phyloP scores from a whole-genome alignment of 768 basidiomycete genomes.

The Trametes coccinea region DNA sequence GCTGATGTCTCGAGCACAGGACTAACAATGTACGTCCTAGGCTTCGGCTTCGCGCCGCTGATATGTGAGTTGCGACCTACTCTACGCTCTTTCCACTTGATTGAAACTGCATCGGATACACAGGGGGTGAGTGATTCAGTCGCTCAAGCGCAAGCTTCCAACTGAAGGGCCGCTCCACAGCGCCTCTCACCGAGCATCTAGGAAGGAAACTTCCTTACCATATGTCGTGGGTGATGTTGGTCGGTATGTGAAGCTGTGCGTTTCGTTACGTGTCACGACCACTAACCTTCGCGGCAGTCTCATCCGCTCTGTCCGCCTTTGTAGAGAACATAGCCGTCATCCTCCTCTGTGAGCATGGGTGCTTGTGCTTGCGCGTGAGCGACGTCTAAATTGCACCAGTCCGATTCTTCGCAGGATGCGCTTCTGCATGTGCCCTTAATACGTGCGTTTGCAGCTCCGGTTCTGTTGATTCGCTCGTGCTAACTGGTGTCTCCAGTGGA shows the following conservation, averaged over 20 bases:
- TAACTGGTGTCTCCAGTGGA: conserved; percentile 3
- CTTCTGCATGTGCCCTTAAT: conserved; percentile 18
- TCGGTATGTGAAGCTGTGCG: conserved; percentile 4
- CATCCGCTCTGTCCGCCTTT: conserved; percentile 19
- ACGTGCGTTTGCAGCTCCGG: conserved; percentile 9
- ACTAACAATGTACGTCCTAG: conserved; percentile 27
- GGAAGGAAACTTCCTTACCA: conserved; percentile 19
- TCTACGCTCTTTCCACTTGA: background rate
- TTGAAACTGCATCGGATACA: background rate
- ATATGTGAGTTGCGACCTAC: conserved; percentile 17
- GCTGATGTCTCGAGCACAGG: conserved; percentile 24
- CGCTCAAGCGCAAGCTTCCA: background rate
- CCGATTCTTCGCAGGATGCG: conserved; percentile 22
- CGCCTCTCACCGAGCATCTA: conserved; percentile 20
- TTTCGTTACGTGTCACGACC: background rate
- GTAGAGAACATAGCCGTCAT: conserved; percentile 20
- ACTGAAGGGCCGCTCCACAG: background rate
- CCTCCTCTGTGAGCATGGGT: conserved; percentile 14
- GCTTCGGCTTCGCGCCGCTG: conserved; percentile 24
- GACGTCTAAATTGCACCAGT: background rate
- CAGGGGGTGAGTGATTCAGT: conserved; percentile 7
- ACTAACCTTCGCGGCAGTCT: background rate
- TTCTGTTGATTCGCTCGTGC: background rate
- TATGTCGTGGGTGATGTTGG: conserved; percentile 21
- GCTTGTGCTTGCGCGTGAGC: background rate